Conservation (phyloP, 306 rosid genomes). For the Prunus mume region DNA sequence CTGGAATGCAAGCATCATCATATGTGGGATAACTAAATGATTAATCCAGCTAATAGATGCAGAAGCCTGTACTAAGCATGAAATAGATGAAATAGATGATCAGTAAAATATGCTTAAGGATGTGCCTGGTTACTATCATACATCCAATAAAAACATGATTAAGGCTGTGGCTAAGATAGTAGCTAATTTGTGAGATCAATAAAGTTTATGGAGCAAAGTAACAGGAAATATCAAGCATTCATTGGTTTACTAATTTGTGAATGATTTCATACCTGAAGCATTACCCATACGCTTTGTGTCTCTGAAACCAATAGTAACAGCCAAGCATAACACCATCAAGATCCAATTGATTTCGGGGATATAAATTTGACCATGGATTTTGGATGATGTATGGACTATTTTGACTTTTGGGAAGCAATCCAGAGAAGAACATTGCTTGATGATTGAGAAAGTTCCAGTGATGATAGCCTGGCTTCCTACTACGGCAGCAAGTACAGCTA, state of each 20-base stretch:
- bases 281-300: conserved; percentile 80
- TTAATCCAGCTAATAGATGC: neutral
- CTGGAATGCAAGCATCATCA: neutral
- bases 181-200: neutral
- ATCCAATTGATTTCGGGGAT: conserved; percentile 97
- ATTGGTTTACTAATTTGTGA: neutral
- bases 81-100: neutral
- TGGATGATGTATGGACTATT: conserved; percentile 89
- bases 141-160: too few relatives aligned
- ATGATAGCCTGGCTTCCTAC: conserved; percentile 98
- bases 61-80: neutral
- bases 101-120: neutral
- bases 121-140: neutral
- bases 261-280: conserved; percentile 72
- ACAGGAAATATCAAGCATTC: neutral
- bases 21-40: neutral
- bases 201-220: neutral
- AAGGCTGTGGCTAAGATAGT: too few relatives aligned
- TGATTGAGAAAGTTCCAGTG: conserved; percentile 90
- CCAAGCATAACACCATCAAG: conserved; percentile 83
- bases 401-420: conserved; percentile 92
- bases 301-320: conserved; percentile 79
- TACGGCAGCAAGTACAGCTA: conserved; percentile 90
- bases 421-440: conserved; percentile 87
- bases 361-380: conserved; percentile 89